Conservation (phyloP, 1,284 basidiomycete species). For the Cutaneotrichosporon cutaneum region DNA sequence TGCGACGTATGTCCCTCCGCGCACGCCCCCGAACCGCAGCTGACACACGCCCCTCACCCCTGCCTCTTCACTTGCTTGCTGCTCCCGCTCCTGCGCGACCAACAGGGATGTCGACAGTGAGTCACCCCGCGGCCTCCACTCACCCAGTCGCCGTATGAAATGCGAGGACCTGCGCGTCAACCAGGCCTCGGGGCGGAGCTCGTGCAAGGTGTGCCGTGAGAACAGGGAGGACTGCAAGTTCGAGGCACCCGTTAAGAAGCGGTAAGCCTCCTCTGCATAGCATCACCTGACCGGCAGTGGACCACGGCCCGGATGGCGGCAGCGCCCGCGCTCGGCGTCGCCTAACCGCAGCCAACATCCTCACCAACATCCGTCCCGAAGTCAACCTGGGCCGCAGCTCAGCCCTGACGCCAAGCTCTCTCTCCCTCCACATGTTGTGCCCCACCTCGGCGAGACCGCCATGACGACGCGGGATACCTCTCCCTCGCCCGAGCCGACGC, state of each 20-base stretch:
- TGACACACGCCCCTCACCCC: neutral
- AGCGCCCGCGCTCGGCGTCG: conserved; percentile 7
- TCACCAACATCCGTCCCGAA: neutral
- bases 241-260: conserved; percentile 30
- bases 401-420: neutral
- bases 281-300: conserved; percentile 9
- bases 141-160: conserved; percentile 32
- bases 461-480: neutral
- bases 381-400: no score
- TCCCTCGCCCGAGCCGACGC: neutral
- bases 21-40: neutral
- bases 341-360: neutral
- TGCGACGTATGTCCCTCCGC: conserved; percentile 22
- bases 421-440: neutral
- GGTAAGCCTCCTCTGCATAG: conserved; percentile 20
- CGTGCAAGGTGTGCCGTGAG: conserved; percentile 34
- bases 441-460: neutral
- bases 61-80: neutral
- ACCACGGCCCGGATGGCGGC: conserved; percentile 16
- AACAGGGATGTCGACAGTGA: conserved; percentile 28
- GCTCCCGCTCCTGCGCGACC: neutral
- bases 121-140: conserved; percentile 8
- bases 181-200: conserved; percentile 4
- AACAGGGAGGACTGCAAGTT: conserved; percentile 30
- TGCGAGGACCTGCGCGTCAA: conserved; percentile 27